These are phyloP conservation scores for Leccinum ochraceum DNA, from an alignment of 768 basidiomycete species.

Conservation along the genomic window DNA sequence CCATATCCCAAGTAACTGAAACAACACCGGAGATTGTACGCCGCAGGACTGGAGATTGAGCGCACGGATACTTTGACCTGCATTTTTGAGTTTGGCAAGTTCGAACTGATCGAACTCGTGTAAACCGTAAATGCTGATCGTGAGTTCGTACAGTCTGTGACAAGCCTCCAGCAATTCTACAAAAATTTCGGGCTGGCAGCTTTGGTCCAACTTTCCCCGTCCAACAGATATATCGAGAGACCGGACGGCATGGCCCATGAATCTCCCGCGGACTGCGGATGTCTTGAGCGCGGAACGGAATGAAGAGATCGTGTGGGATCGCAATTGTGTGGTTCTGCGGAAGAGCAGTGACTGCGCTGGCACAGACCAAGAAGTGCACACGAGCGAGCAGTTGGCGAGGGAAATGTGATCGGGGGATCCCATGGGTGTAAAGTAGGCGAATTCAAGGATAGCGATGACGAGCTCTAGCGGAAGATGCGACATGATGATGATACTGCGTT, in stretches of 20 bases:
- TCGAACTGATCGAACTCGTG: constrained; percentile 31
- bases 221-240: constrained; percentile 27
- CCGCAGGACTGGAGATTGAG: constrained; percentile 37
- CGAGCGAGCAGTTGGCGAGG: constrained; percentile 27
- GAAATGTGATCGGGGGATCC: constrained; percentile 22
- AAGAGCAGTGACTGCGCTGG: constrained; percentile 35
- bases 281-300: constrained; percentile 21
- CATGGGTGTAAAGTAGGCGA: constrained; percentile 23
- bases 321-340: constrained; percentile 16
- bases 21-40: constrained; percentile 45
- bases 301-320: not conserved
- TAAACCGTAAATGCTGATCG: constrained; percentile 24
- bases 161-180: constrained; percentile 28
- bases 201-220: not conserved
- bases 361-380: constrained; percentile 29
- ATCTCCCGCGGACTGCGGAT: constrained; percentile 17
- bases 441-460: constrained; percentile 24
- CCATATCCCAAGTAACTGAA: constrained; percentile 42
- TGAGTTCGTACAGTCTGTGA: constrained; percentile 37
- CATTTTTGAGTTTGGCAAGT: constrained; percentile 28
- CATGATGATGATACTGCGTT: not conserved
- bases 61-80: constrained; percentile 32
- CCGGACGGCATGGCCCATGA: constrained; percentile 21
- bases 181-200: constrained; percentile 15
- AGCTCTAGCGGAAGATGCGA: constrained; percentile 25